These are phyloP conservation scores for Exophiala phaeomuriformis DNA, from an alignment of 2,329 filamentous ascomycete genomes.

Conservation along the genomic window DNA sequence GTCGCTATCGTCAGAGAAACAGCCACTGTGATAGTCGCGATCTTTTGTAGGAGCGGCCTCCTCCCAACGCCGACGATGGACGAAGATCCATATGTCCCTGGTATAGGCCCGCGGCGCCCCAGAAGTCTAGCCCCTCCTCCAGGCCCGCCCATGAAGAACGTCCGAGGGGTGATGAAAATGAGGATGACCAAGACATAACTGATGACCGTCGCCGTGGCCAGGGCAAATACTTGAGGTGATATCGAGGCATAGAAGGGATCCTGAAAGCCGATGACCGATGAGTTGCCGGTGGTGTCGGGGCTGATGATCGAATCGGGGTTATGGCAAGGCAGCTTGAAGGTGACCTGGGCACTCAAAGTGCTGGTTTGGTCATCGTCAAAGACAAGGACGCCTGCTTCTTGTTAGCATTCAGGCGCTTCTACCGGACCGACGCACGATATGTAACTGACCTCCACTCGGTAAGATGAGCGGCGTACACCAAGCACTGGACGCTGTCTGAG, in stretches of 20 bases:
- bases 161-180: slow-evolving; percentile 88
- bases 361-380: slow-evolving; percentile 38
- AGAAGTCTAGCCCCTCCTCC: slow-evolving; percentile 63
- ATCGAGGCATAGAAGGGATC: slow-evolving; percentile 93
- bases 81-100: slow-evolving; percentile 45
- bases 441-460: slow-evolving; percentile 48
- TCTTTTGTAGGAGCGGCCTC: slow-evolving; percentile 84
- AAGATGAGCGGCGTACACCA: slow-evolving; percentile 58
- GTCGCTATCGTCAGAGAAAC: slow-evolving; percentile 91
- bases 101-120: slow-evolving; percentile 69
- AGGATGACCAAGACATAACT: slow-evolving; percentile 90
- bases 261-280: slow-evolving; percentile 57
- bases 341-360: slow-evolving; percentile 42
- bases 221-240: slow-evolving; percentile 86
- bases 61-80: slow-evolving; percentile 78
- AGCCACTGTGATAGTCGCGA: slow-evolving; percentile 56
- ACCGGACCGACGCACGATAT: not conserved
- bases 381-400: slow-evolving; percentile 33
- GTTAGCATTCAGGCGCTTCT: not conserved
- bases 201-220: slow-evolving; percentile 83
- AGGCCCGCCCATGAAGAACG: slow-evolving; percentile 74
- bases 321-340: slow-evolving; percentile 46
- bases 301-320: slow-evolving; percentile 30
- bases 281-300: slow-evolving; percentile 32
- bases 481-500: slow-evolving; percentile 31